Evolutionary conservation across 2,329 filamentous ascomycete genomes (phyloP), one percentile per base, ranked within the genome.

Genomic region (Harringtonia lauricola): DNA sequence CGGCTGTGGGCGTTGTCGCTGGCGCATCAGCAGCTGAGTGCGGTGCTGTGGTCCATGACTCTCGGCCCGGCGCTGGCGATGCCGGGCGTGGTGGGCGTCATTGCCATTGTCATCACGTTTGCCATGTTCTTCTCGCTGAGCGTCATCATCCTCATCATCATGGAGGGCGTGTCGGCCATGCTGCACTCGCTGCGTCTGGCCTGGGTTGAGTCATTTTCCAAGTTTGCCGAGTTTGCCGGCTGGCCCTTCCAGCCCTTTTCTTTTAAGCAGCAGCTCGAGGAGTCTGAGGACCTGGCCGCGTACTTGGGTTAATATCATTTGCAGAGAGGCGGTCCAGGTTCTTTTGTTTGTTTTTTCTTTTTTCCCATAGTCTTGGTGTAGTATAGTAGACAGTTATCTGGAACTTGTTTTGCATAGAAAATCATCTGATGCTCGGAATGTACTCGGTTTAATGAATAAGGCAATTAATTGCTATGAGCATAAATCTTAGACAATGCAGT

Each of bases 121-220:
- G 83, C 77, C 58, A 67, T 89, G 54, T 98, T 92, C 88, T 95
- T 98, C 64, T 76, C 80, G 56, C 76, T 96, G n/a, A 73, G 70
- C 48, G 56, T 59, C 43, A 57, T 62, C 50, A 74, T 95, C 52
- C 70, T 95, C 46, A 90, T 92, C 54, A 79, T 92, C 55, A 95
- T 95, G 89, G 89, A 95, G 63, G 89, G 89, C 51, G 95, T 90
- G 28, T 90, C 84, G 64, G 89, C 89, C 55, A 95, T 95, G 89
- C 72, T 94, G 67, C 88, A 95, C 68, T 55, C 56, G 50, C 74
- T 95, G 54, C 78, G 89, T 71, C 69, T 95, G 58, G 89, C 94
- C 55, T 95, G 89, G 89, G 89, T 95, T 50, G 90, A 95, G 65
- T 90, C 89, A 17, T 95, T 95, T 79, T 94, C 86, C 67, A 95